A percentile compares a stretch with the other conserved stretches of the same genome.
These are phyloP conservation scores for Aurantiochytrium sp. DNA, from an alignment of 108 stramenopile species.

Conservation along the genomic window DNA sequence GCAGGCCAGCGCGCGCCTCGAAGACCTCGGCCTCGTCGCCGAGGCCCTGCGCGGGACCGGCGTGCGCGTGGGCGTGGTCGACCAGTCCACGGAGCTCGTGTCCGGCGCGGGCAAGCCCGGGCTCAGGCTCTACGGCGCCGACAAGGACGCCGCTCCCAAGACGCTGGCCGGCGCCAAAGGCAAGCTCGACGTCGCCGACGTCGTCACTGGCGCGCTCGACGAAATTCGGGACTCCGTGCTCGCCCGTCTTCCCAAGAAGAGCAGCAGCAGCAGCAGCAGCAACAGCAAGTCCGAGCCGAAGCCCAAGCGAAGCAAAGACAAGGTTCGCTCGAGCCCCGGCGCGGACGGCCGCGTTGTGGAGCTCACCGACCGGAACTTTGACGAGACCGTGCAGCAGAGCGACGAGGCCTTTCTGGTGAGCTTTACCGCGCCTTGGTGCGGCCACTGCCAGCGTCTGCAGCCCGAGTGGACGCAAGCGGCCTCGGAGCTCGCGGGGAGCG, in stretches of 20 bases:
- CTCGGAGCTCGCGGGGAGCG: conserved; percentile 38
- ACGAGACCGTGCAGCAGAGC: conserved; percentile 13
- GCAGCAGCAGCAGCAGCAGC: no score
- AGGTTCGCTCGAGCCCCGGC: neutral
- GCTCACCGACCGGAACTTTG: conserved; percentile 17
- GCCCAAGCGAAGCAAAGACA: neutral
- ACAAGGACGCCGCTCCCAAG: neutral
- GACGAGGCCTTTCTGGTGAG: conserved; percentile 41
- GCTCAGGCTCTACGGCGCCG: neutral
- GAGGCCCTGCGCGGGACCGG: neutral
- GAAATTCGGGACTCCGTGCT: neutral
- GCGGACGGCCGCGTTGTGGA: neutral
- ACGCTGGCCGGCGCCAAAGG: neutral
- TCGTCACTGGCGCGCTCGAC: neutral
- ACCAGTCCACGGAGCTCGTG: neutral
- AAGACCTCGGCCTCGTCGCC: neutral
- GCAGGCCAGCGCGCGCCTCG: neutral
- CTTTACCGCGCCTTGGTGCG: conserved; percentile 68
- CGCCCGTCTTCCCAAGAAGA: neutral
- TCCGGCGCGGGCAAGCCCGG: neutral
- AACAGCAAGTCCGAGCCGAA: no score
- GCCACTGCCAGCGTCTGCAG: conserved; percentile 63
- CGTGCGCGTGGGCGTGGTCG: neutral
- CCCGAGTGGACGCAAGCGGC: conserved; percentile 50
- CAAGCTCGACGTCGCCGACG: neutral